Evolutionary conservation across 257 asterid species (phyloP), one percentile per base, ranked within the genome.

Genomic region (Solanum corneliomulleri): DNA sequence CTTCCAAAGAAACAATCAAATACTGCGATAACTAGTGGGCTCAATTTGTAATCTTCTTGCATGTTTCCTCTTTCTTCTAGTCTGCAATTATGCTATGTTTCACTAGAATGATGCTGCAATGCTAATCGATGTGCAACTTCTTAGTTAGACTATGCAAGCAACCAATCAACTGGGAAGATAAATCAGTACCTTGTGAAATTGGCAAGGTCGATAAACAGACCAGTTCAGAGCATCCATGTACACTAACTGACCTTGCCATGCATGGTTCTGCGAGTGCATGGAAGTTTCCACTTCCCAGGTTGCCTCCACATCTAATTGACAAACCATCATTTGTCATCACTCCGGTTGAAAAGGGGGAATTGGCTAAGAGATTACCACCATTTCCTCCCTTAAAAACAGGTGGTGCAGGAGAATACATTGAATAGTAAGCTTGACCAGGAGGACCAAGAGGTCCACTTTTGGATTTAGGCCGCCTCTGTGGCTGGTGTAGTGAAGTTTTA

Each of bases 391-490:
- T 94, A 77, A 56, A 89, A 91, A 90, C 82, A 31, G 94, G 95
- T 11, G 87, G 90, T 11, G 97, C 94, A 5, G 99, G 99, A 16
- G 99, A 95, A 88, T 94, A 96, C 94, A 94, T 82, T 31, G 95
- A 94, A 87, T 94, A 91, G 88, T 92, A 94, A 31, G 97, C 94
- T 56, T 88, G 88, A 45, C 98, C 99, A 2, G 99, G 99, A 84
- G 97, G 95, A 10, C 98, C 98, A 18, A 97, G 98, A 42, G 99
- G 98, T 21, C 99, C 99, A 58, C 99, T 97, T 92, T 96, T 97
- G 5, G 99, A 95, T 58, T 96, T 97, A 60, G 99, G 98, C 85
- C 93, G 89, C 89, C 94, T 92, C 84, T 94, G 95, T 4, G 90
- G 89, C 93, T 96, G 99, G 93, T 93, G 98, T 83, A 82, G 64